These are phyloP conservation scores for Penicillium salamii DNA, from an alignment of 495 filamentous ascomycete genomes.

Conservation along the genomic window DNA sequence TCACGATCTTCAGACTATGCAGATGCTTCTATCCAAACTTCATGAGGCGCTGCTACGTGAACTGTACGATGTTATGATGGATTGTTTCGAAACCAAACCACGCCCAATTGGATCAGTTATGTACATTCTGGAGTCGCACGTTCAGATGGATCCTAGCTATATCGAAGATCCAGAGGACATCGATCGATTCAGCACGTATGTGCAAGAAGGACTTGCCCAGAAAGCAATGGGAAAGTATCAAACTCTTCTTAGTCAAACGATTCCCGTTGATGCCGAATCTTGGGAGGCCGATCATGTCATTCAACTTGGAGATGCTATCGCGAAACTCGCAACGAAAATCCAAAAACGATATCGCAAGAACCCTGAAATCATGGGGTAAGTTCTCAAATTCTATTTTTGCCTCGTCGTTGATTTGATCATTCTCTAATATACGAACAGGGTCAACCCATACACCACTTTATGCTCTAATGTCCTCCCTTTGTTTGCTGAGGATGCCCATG, in stretches of 20 bases:
- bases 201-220: conserved; percentile 67
- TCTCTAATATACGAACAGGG: conserved; percentile 37
- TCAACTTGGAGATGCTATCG: conserved; percentile 78
- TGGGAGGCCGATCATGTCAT: conserved; percentile 89
- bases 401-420: not conserved
- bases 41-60: conserved; percentile 85
- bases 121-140: conserved; percentile 79
- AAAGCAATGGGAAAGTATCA: conserved; percentile 74
- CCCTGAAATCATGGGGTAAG: conserved; percentile 81
- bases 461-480: conserved; percentile 81
- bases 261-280: conserved; percentile 70
- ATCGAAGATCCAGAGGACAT: conserved; percentile 63
- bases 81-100: conserved; percentile 82
- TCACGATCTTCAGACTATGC: conserved; percentile 71
- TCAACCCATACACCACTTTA: conserved; percentile 77
- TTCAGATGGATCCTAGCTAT: conserved; percentile 76
- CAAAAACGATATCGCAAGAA: conserved; percentile 89
- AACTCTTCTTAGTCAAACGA: conserved; percentile 63
- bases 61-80: conserved; percentile 79
- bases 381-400: not conserved
- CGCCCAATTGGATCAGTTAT: conserved; percentile 78
- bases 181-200: conserved; percentile 62
- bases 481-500: conserved; percentile 82
- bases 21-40: conserved; percentile 67
- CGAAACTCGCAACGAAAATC: conserved; percentile 77